Base-by-base conservation (phyloP, 257 asterid species). In the Jacaranda copaia region DNA sequence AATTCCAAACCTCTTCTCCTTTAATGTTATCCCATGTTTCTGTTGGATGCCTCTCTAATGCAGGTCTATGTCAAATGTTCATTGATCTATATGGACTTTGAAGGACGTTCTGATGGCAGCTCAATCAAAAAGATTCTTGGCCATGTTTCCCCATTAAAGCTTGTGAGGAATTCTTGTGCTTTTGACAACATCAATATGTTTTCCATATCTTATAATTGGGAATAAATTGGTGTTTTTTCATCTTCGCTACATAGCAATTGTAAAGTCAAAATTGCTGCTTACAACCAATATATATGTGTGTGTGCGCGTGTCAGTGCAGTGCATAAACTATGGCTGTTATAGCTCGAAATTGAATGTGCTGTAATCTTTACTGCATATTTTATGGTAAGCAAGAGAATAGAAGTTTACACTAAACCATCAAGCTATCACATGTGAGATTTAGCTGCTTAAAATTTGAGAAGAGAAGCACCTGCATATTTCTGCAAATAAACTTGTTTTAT, bases 101-200 rank as follows among this genome's bases (percentile, higher is more conserved):
- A 95, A 84, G 99, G 99, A 70, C 97, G 98, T 81, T 89, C 99
- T 63, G 99, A 95, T 85, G 99, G 99, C 66, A 88, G 97, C 71
- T 93, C 99, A 64, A 86, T 95, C 55, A 95, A 95, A 88, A 93
- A 96, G 87, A 95, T 93, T 80, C 89, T 95, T 68, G 85, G 94
- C 67, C 98, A 95, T 39, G 99, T 95, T 51, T 89, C 97, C 18
- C 99, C 98, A 62, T 84, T 95, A 79, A 93, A 95, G 96, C 97
- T 95, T 89, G 99, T 95, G 85, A 78, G 86, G 48, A 70, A 76
- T 59, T 66, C 77, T 51, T 84, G 55, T 43, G 67, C 78, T 66
- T 69, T 70, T 81, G 67, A 20, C 59, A 76, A 39, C 75, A 55
- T 46, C 68, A 15, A 40, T 52, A 60, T 63, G 19, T 65, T 56